Evolutionary conservation across 805 yeast genomes (phyloP).

Genomic region (Saccharomycopsis sp.): DNA sequence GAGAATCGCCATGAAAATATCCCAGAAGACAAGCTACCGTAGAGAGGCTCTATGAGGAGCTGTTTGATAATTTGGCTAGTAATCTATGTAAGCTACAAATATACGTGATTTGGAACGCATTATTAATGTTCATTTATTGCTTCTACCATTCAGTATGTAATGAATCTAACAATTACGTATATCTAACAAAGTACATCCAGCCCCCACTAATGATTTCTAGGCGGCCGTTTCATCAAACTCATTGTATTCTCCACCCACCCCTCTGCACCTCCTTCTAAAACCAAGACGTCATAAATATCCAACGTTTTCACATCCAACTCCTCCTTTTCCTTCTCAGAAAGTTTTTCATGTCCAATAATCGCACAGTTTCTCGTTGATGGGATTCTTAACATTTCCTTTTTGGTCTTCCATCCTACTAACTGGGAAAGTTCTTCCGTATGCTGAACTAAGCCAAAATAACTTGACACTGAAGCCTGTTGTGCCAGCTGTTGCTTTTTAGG

Average conservation of each 20-base stretch:
- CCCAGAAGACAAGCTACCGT: too few species aligned
- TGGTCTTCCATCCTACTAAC: conserved; percentile 75
- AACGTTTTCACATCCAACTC: conserved; percentile 30
- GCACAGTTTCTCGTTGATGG: conserved; percentile 96
- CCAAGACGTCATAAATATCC: conserved; percentile 51
- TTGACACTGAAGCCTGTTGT: conserved; percentile 40
- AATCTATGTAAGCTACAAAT: too few species aligned
- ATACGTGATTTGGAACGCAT: too few species aligned
- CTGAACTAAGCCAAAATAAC: conserved; percentile 81
- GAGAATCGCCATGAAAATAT: too few species aligned
- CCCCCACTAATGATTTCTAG: conserved; percentile 56
- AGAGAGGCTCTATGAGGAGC: too few species aligned
- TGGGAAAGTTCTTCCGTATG: conserved; percentile 68
- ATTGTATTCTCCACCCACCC: conserved; percentile 84
- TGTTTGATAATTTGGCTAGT: too few species aligned
- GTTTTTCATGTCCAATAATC: conserved; percentile 54
- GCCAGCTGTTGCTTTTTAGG: conserved; percentile 17
- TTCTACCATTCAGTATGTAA: not conserved
- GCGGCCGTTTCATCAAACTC: conserved; percentile 61
- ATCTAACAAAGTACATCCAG: not conserved
- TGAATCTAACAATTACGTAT: too few species aligned
- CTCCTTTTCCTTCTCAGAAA: conserved; percentile 21
- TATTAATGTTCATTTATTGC: too few species aligned
- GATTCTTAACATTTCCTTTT: conserved; percentile 81
- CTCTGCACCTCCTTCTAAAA: conserved; percentile 81